A percentile compares a stretch with the other conserved stretches of the same genome.
phyloP scores from a whole-genome alignment of 805 yeast genomes.

The Candida maris region DNA sequence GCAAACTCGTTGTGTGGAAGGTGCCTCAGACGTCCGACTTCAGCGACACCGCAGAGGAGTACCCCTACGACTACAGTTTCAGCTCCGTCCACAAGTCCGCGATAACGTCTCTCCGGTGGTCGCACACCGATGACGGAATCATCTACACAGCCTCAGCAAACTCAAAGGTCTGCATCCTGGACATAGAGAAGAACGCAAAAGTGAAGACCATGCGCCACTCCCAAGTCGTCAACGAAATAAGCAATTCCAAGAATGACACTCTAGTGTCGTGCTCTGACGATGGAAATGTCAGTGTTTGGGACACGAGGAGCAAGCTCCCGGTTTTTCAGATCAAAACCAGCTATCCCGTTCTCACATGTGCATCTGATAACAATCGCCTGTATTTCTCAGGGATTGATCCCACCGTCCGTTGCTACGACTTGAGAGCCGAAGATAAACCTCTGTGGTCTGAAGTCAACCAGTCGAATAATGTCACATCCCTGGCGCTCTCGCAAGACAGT shows the following conservation, averaged over 20 bases:
- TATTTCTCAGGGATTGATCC: conserved; percentile 71
- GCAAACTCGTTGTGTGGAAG: conserved; percentile 36
- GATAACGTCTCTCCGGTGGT: conserved; percentile 58
- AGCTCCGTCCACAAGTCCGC: conserved; percentile 52
- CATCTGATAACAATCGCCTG: conserved; percentile 35
- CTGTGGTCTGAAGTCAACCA: conserved; percentile 45
- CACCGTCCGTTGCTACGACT: conserved; percentile 54
- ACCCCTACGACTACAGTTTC: conserved; percentile 9
- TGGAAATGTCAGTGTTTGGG: conserved; percentile 62
- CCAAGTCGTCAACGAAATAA: conserved; percentile 53
- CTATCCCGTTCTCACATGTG: conserved; percentile 58
- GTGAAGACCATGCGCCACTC: conserved; percentile 43
- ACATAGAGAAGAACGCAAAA: conserved; percentile 52
- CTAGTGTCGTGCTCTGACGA: conserved; percentile 63
- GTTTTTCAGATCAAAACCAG: conserved; percentile 31
- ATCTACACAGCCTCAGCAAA: conserved; percentile 60
- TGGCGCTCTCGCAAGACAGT: conserved; percentile 41
- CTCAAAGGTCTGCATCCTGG: conserved; percentile 58
- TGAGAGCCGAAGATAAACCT: conserved; percentile 39
- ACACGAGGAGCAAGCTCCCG: conserved; percentile 49
- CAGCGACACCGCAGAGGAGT: conserved; percentile 11
- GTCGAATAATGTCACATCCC: conserved; percentile 52
- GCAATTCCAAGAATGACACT: conserved; percentile 27
- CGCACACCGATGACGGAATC: conserved; percentile 36
- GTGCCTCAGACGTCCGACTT: conserved; percentile 12